Evolutionary conservation across 768 basidiomycete genomes (phyloP).

Genomic region (Tylopilus sp.): DNA sequence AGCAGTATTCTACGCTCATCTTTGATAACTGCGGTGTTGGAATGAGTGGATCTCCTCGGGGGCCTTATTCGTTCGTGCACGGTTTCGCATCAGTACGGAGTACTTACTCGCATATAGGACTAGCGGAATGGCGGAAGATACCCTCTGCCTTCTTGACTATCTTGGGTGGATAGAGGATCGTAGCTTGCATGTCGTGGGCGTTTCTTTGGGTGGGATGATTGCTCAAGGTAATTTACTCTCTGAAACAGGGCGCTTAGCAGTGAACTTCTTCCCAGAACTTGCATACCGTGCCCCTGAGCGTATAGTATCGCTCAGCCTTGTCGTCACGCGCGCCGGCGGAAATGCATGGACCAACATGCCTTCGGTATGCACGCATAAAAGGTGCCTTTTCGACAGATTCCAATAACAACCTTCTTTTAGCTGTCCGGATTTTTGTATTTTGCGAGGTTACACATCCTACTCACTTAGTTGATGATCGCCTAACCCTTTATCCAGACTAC

Average conservation of each 20-base stretch:
- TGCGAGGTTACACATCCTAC: constrained; percentile 25
- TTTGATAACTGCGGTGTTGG: constrained; percentile 88
- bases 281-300: constrained; percentile 62
- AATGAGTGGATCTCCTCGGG: constrained; percentile 63
- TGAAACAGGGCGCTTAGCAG: not conserved
- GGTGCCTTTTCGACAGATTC: not conserved
- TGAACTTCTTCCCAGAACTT: constrained; percentile 47
- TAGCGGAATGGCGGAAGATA: constrained; percentile 75
- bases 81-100: not conserved
- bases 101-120: constrained; percentile 43
- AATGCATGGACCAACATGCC: constrained; percentile 55
- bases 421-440: constrained; percentile 38
- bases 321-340: constrained; percentile 70
- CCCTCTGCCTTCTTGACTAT: constrained; percentile 60
- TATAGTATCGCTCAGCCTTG: constrained; percentile 61
- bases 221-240: constrained; percentile 53
- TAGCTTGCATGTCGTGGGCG: constrained; percentile 66
- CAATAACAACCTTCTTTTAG: constrained; percentile 25
- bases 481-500: constrained; percentile 30
- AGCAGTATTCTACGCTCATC: constrained; percentile 59
- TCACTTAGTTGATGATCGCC: not conserved
- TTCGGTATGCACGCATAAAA: constrained; percentile 44
- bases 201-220: constrained; percentile 86
- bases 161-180: constrained; percentile 65
- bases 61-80: constrained; percentile 68